phyloP scores from a whole-genome alignment of 2,329 filamentous ascomycete species.

The Mollisia scopiformis region DNA sequence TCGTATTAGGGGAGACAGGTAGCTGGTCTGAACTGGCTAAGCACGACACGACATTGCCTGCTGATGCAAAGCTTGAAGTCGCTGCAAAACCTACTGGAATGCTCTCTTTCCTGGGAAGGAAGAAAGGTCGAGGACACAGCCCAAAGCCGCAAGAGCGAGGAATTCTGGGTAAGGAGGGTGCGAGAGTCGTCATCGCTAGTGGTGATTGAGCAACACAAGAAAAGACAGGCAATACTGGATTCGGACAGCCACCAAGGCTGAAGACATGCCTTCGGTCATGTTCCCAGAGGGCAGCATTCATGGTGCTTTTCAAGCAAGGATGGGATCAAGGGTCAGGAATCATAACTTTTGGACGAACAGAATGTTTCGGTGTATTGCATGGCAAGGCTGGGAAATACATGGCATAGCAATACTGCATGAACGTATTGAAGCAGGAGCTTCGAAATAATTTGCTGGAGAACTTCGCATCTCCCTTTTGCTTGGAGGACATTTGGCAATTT shows the following conservation, averaged over 20 bases:
- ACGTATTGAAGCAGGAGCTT: background rate
- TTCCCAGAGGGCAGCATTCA: background rate
- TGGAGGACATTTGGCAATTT: no score
- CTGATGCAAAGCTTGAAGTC: slow-evolving; percentile 61
- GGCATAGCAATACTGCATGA: background rate
- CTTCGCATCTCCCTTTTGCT: background rate
- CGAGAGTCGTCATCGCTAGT: slow-evolving; percentile 73
- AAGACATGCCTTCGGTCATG: background rate
- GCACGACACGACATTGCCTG: slow-evolving; percentile 75
- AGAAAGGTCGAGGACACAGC: slow-evolving; percentile 87
- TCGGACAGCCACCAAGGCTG: background rate
- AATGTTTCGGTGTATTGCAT: background rate
- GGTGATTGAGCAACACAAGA: slow-evolving; percentile 42
- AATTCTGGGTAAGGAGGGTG: slow-evolving; percentile 92
- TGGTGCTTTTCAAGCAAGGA: background rate
- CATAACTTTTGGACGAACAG: background rate
- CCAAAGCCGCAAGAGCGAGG: slow-evolving; percentile 94
- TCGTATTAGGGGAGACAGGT: slow-evolving; percentile 85
- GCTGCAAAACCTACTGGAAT: slow-evolving; percentile 73
- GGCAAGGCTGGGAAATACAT: background rate
- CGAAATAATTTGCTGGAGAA: background rate
- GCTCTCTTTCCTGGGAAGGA: slow-evolving; percentile 86
- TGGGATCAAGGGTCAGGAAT: background rate
- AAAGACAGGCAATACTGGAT: background rate
- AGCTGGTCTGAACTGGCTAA: slow-evolving; percentile 92